A percentile compares a stretch with the other conserved stretches of the same genome.
Evolutionary conservation across 2,329 filamentous ascomycete genomes (phyloP).

Genomic region (Tolypocladium album): DNA sequence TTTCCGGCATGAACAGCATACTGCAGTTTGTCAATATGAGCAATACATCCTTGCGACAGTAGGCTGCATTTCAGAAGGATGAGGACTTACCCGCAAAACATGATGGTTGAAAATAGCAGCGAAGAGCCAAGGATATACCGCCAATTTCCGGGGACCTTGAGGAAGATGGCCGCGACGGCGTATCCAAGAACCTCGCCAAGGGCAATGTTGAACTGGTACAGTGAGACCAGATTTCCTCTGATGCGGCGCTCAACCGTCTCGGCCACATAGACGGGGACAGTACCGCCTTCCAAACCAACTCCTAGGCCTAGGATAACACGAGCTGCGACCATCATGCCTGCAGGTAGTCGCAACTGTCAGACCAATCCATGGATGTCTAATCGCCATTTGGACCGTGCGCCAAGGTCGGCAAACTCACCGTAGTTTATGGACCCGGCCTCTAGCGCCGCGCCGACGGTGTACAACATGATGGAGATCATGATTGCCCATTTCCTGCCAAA

Average conservation of each 20-base stretch:
- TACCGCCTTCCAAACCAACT: conserved; percentile 64
- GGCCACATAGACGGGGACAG: conserved; percentile 64
- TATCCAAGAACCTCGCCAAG: conserved; percentile 66
- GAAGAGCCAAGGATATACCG: conserved; percentile 65
- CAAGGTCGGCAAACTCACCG: conserved; percentile 19
- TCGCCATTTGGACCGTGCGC: neutral
- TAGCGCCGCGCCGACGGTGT: conserved; percentile 58
- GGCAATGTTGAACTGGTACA: conserved; percentile 69
- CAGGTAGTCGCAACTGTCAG: neutral
- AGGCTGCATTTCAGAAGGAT: neutral
- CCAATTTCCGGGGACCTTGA: conserved; percentile 60
- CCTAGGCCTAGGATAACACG: conserved; percentile 60
- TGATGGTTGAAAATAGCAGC: conserved; percentile 49
- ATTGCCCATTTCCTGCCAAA: conserved; percentile 59
- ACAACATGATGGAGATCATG: conserved; percentile 56
- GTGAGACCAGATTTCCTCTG: conserved; percentile 60
- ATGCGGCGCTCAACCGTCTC: conserved; percentile 58
- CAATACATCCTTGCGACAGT: conserved; percentile 25
- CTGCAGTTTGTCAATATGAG: conserved; percentile 24
- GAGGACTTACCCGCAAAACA: conserved; percentile 20
- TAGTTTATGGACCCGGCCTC: conserved; percentile 59
- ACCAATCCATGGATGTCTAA: neutral
- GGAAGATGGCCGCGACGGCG: conserved; percentile 61
- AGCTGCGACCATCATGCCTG: conserved; percentile 55
- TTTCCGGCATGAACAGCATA: conserved; percentile 63